Conservation (phyloP, 768 basidiomycete genomes). For the Lanmaoa rubissima region DNA sequence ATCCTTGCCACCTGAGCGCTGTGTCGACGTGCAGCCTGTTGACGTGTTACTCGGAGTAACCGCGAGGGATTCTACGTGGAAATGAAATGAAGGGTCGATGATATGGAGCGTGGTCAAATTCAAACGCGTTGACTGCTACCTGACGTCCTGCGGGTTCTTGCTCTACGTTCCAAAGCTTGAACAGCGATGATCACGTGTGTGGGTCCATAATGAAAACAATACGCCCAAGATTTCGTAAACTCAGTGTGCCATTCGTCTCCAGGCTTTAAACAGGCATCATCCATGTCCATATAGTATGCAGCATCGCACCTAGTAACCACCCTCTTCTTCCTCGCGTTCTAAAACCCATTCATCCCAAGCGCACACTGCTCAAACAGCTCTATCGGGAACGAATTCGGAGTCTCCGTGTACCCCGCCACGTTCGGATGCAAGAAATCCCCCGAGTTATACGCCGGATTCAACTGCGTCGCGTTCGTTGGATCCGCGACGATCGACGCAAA, state of each 20-base stretch:
- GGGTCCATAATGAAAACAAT: too few relatives aligned
- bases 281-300: neutral
- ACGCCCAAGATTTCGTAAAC: neutral
- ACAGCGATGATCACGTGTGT: neutral
- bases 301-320: neutral
- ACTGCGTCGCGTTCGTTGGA: conserved; percentile 1
- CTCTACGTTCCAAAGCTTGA: neutral
- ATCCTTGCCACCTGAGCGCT: neutral
- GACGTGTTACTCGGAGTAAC: neutral
- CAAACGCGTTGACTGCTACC: neutral
- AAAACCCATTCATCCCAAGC: conserved; percentile 2
- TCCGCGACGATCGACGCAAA: conserved; percentile 10
- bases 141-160: neutral
- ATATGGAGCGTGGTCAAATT: neutral
- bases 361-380: neutral
- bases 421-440: conserved; percentile 6
- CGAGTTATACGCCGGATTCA: neutral
- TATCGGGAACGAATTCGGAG: neutral
- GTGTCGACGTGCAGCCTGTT: neutral
- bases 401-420: conserved; percentile 1
- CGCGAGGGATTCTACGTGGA: neutral
- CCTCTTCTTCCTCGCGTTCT: neutral
- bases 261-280: neutral
- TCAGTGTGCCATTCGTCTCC: neutral
- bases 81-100: neutral